These are phyloP conservation scores for Kluyveromyces wickerhamii DNA, from an alignment of 805 yeast species.

Conservation along the genomic window DNA sequence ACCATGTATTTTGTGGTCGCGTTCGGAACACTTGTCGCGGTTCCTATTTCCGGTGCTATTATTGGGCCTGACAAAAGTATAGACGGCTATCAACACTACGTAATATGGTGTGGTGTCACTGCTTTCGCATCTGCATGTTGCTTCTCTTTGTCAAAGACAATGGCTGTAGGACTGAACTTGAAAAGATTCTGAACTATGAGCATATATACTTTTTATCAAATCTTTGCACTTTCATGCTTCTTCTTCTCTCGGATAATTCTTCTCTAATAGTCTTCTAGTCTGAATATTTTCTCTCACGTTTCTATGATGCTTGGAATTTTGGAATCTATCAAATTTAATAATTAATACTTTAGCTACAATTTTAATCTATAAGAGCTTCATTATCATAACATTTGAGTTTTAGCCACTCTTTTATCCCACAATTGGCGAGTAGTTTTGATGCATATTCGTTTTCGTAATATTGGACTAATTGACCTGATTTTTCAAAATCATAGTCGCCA, in stretches of 20 bases:
- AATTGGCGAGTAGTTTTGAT: slow-evolving; percentile 18
- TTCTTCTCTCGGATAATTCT: slow-evolving; percentile 1
- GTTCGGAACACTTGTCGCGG: slow-evolving; percentile 41
- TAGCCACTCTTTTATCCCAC: slow-evolving; percentile 25
- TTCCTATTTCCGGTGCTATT: slow-evolving; percentile 45
- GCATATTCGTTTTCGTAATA: slow-evolving; percentile 29
- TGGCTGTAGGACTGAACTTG: slow-evolving; percentile 38
- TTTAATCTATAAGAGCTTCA: no score
- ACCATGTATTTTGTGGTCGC: slow-evolving; percentile 53
- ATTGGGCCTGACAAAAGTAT: slow-evolving; percentile 32
- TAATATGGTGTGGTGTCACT: slow-evolving; percentile 32
- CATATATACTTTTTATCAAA: slow-evolving; percentile 1
- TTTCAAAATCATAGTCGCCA: slow-evolving; percentile 16
- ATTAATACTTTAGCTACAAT: no score
- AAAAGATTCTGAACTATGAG: slow-evolving; percentile 19
- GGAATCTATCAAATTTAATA: no score
- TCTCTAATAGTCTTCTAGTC: neutral
- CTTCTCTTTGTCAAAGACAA: slow-evolving; percentile 38
- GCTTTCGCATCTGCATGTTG: slow-evolving; percentile 32
- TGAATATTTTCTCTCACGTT: neutral
- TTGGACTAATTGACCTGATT: slow-evolving; percentile 23
- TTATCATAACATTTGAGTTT: slow-evolving; percentile 15
- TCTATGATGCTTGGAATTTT: no score
- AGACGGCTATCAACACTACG: slow-evolving; percentile 31
- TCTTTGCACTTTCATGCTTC: slow-evolving; percentile 5